Conservation (phyloP, 225 moss, liverwort and hornwort species). For the Climacium dendroides region DNA sequence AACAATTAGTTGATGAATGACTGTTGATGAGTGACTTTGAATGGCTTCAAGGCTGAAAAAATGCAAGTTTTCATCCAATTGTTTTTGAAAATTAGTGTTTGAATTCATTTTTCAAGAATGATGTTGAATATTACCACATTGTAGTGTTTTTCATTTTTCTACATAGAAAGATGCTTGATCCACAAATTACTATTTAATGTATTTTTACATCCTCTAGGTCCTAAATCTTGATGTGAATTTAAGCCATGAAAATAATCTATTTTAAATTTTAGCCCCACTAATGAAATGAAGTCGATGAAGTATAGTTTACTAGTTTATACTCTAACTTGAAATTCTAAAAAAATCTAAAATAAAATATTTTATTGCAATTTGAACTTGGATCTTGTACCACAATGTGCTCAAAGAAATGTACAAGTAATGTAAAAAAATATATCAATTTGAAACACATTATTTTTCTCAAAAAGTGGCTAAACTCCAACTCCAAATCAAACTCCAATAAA, state of each 20-base stretch:
- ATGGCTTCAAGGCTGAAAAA: no score
- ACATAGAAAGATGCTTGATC: not conserved
- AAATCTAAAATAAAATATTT: not conserved
- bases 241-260: not conserved
- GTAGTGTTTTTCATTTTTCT: not conserved
- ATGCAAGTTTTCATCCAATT: not conserved
- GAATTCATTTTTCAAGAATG: not conserved
- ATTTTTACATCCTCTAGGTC: not conserved
- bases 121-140: not conserved
- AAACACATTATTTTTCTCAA: not conserved
- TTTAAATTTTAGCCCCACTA: not conserved
- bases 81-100: accelerated
- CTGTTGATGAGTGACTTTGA: no score
- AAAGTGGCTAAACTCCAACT: not conserved
- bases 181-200: accelerated
- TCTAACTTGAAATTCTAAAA: not conserved
- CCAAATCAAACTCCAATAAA: not conserved
- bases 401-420: not conserved
- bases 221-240: not conserved
- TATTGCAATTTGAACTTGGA: not conserved
- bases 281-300: not conserved
- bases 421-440: not conserved
- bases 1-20: accelerated
- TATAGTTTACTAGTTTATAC: not conserved
- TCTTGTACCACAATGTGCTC: accelerated